Evolutionary conservation across 768 basidiomycete genomes (phyloP).

Genomic region (Lactarius pseudohatsudake): DNA sequence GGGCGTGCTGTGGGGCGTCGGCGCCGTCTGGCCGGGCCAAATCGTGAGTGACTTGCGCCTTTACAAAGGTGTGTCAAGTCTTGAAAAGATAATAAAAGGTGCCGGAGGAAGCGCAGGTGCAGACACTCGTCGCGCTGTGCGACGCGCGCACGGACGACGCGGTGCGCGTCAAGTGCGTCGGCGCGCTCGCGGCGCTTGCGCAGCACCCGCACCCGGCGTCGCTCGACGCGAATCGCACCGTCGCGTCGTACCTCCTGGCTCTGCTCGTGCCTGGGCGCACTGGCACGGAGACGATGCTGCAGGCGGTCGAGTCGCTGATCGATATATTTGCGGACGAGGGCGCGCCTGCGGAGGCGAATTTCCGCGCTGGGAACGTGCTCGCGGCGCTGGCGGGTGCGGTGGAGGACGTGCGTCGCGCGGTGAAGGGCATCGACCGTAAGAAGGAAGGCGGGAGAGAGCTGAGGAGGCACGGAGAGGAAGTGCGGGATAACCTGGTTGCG

Average conservation of each 20-base stretch:
- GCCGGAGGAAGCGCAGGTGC: constrained; percentile 60
- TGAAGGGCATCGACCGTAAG: constrained; percentile 64
- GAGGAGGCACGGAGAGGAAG: constrained; percentile 68
- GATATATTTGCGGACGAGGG: constrained; percentile 93
- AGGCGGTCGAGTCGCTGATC: constrained; percentile 78
- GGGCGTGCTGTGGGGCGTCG: constrained; percentile 89
- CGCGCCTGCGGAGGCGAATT: constrained; percentile 77
- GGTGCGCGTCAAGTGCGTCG: constrained; percentile 75
- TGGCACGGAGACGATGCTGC: constrained; percentile 70
- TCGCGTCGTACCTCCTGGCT: constrained; percentile 65
- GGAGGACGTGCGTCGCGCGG: constrained; percentile 59
- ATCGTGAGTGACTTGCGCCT: constrained; percentile 44
- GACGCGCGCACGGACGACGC: constrained; percentile 52
- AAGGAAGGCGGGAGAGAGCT: constrained; percentile 67
- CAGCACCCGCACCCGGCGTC: constrained; percentile 53
- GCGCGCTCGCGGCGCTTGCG: constrained; percentile 83
- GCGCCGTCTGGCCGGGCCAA: constrained; percentile 66
- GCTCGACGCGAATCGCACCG: constrained; percentile 66
- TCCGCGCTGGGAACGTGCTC: constrained; percentile 61
- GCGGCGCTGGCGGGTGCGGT: constrained; percentile 56
- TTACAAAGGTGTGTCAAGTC: not conserved
- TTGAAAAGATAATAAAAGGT: constrained; percentile 40
- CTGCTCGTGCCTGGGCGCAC: constrained; percentile 45
- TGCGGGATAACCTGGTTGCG: constrained; percentile 70
- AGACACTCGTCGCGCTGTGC: constrained; percentile 65